A percentile compares a stretch with the other conserved stretches of the same genome.
Evolutionary conservation across 2,329 filamentous ascomycete species (phyloP).

Genomic region (Pseudogymnoascus sp.): DNA sequence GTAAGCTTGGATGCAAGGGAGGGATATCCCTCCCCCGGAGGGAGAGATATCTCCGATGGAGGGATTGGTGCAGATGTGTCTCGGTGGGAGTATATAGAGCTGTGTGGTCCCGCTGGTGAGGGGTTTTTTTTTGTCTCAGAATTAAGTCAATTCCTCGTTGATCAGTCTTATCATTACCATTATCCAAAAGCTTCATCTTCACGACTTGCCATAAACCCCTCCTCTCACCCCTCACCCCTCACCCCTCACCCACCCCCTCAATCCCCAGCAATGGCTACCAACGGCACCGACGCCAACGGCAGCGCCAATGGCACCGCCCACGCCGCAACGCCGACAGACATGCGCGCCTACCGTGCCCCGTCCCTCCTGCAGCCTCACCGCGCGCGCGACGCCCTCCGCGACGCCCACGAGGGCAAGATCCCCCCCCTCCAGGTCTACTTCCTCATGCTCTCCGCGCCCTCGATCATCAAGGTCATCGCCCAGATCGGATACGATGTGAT

Average conservation of each 20-base stretch:
- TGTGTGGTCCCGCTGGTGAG: not conserved
- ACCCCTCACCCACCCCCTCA: not conserved
- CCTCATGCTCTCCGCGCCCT: slow-evolving; percentile 32
- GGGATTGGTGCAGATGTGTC: not conserved
- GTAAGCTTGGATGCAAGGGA: not conserved
- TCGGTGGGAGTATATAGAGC: not conserved
- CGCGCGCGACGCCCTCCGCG: slow-evolving; percentile 36
- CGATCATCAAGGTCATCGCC: slow-evolving; percentile 33
- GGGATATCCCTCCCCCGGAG: not conserved
- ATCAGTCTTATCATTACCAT: not conserved
- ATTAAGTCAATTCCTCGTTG: not conserved
- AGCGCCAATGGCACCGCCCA: not conserved
- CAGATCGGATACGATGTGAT: slow-evolving; percentile 36
- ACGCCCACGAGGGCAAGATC: slow-evolving; percentile 38
- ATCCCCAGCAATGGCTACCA: not conserved
- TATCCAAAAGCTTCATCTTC: not conserved
- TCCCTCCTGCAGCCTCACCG: slow-evolving; percentile 40
- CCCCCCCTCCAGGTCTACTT: slow-evolving; percentile 36
- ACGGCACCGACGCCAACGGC: not conserved
- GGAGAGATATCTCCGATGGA: not conserved
- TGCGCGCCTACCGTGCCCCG: slow-evolving; percentile 35
- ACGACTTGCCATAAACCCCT: not conserved
- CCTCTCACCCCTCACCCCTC: not conserved
- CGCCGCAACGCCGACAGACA: slow-evolving; percentile 15
- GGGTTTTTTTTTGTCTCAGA: not conserved